A percentile compares a stretch with the other conserved stretches of the same genome.
These are phyloP conservation scores for Aethionema arabicum DNA, from an alignment of 345 rosid species.

Conservation along the genomic window DNA sequence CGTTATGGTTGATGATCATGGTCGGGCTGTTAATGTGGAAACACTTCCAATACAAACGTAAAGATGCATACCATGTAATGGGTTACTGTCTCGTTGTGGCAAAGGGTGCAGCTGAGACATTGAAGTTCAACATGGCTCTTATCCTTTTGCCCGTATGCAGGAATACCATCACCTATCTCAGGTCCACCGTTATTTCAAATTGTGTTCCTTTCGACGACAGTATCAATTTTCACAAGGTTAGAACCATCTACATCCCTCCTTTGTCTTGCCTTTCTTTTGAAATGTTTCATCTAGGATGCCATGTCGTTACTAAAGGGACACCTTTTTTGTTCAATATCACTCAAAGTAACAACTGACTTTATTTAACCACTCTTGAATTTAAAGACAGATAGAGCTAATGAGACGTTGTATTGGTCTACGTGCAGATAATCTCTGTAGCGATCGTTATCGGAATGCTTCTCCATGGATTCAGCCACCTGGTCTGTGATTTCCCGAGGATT, in stretches of 20 bases:
- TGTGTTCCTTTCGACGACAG: slow-evolving; percentile 85
- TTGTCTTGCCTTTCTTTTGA: neutral
- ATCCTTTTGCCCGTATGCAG: slow-evolving; percentile 88
- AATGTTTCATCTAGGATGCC: no score
- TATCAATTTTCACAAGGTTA: slow-evolving; percentile 93
- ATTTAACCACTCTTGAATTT: no score
- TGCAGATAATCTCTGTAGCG: slow-evolving; percentile 33
- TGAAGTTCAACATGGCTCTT: slow-evolving; percentile 94
- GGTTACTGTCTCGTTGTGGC: slow-evolving; percentile 86
- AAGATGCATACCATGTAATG: slow-evolving; percentile 65
- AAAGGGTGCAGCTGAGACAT: slow-evolving; percentile 91
- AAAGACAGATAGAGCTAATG: no score
- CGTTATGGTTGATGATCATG: slow-evolving; percentile 75
- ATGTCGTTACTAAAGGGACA: no score
- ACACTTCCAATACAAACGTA: slow-evolving; percentile 67
- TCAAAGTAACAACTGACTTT: neutral
- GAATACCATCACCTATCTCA: slow-evolving; percentile 81
- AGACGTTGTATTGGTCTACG: neutral
- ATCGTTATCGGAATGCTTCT: slow-evolving; percentile 57
- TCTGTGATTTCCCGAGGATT: slow-evolving; percentile 90
- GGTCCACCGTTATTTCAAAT: slow-evolving; percentile 71
- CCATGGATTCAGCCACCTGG: slow-evolving; percentile 80
- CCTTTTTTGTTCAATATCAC: neutral
- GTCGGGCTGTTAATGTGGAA: slow-evolving; percentile 76
- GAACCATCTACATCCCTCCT: slow-evolving; percentile 12